Conservation (phyloP, 2,329 filamentous ascomycete genomes). For the Botryotinia calthae region DNA sequence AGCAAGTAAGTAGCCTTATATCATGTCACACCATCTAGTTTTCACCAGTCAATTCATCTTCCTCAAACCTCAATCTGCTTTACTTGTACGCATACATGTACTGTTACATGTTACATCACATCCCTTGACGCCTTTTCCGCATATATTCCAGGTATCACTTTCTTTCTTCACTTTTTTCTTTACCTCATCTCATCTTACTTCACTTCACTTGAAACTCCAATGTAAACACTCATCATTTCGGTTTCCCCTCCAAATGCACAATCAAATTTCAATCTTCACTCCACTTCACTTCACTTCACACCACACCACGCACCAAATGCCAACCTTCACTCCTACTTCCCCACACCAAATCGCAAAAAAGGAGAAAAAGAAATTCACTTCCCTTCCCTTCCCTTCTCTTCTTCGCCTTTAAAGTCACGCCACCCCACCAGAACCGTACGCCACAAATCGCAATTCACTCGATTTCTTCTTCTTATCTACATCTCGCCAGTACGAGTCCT, state of each 20-base stretch:
- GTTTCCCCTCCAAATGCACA: not conserved
- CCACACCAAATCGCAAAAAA: not conserved
- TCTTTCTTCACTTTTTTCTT: not conserved
- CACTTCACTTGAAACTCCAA: not conserved
- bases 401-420: not conserved
- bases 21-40: not conserved
- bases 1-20: not conserved
- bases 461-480: not conserved
- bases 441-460: not conserved
- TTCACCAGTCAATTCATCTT: not conserved
- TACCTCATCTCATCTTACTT: not conserved
- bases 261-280: not conserved
- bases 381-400: no score
- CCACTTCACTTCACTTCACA: not conserved
- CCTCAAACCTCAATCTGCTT: not conserved
- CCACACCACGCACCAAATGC: not conserved
- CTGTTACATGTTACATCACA: not conserved
- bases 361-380: not conserved
- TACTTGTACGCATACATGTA: no score
- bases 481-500: not conserved
- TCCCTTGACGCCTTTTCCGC: not conserved
- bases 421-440: not conserved
- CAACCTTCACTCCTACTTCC: not conserved
- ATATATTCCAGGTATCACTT: not conserved
- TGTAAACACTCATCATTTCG: not conserved